phyloP scores from a whole-genome alignment of 352 stramenopile species.

The Phytophthora vignae region DNA sequence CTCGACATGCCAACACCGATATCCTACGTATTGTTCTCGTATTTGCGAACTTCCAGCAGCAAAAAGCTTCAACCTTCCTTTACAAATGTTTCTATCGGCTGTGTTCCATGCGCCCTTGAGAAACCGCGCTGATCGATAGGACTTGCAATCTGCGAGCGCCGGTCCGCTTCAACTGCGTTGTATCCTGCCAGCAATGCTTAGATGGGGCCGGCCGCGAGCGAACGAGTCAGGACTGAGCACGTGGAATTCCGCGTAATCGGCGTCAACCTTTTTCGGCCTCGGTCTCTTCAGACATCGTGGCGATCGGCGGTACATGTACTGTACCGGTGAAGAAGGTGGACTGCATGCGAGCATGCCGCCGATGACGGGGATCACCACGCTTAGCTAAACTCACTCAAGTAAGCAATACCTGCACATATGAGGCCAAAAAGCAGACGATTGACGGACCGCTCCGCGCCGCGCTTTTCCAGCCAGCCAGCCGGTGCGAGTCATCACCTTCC shows the following conservation, averaged over 20 bases:
- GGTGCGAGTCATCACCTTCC: conserved; percentile 28
- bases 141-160: conserved; percentile 12
- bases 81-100: background rate
- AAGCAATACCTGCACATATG: background rate
- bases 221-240: conserved; percentile 1
- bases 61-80: background rate
- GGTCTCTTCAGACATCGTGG: conserved; percentile 4
- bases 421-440: conserved; percentile 8
- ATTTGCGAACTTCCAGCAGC: background rate
- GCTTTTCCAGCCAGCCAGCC: conserved; percentile 29
- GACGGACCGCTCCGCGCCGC: conserved; percentile 4
- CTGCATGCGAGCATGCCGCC: conserved; percentile 34
- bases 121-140: conserved; percentile 3
- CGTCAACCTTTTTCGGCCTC: background rate
- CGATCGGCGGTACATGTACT: conserved; percentile 21
- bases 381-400: conserved; percentile 28
- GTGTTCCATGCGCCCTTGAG: background rate
- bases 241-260: conserved; percentile 22
- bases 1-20: background rate
- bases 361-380: conserved; percentile 28
- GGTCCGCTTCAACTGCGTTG: conserved; percentile 8
- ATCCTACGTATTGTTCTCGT: background rate
- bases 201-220: conserved; percentile 2
- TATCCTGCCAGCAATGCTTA: background rate
- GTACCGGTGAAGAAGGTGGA: conserved; percentile 19